Evolutionary conservation across 2,329 filamentous ascomycete species (phyloP), one percentile per base, ranked within the genome.

Genomic region (Neonectria ditissima): DNA sequence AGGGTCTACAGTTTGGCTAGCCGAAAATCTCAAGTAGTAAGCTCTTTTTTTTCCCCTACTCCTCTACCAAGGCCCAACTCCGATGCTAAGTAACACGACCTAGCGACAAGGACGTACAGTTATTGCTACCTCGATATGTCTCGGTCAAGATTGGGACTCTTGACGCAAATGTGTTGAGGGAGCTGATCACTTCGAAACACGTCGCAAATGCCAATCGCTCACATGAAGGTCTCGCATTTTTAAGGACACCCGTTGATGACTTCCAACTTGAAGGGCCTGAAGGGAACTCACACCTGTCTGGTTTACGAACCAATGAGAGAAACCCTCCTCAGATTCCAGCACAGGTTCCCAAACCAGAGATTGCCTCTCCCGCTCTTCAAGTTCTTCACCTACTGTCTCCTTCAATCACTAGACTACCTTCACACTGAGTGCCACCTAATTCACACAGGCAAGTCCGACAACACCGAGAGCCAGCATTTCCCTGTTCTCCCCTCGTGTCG

Each of bases 1-100:
- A 8, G 73, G 69, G 20, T 80, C 77, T 45, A 80, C 78, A 18
- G 77, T 80, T 34, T 81, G 79, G 77, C 70, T 80, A 30, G 77
- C 77, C 22, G 67, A 72, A 51, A 71, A 72, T 50, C 56, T 73
- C 26, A 47, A 58, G 48, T 68, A 55, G 66, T 65, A 52, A n/a
- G n/a, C n/a, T n/a, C n/a, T n/a, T n/a, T n/a, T n/a, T n/a, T n/a
- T n/a, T n/a, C n/a, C n/a, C n/a, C n/a, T n/a, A n/a, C n/a, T n/a
- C n/a, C n/a, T n/a, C n/a, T n/a, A n/a, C n/a, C n/a, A n/a, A n/a
- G n/a, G n/a, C n/a, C n/a, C n/a, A n/a, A n/a, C n/a, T n/a, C n/a
- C n/a, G n/a, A n/a, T n/a, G n/a, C n/a, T n/a, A n/a, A n/a, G n/a
- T n/a, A n/a, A n/a, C n/a, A n/a, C n/a, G n/a, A n/a, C n/a, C n/a